phyloP scores from a whole-genome alignment of 1,284 basidiomycete species.

The Malassezia vespertilionis region DNA sequence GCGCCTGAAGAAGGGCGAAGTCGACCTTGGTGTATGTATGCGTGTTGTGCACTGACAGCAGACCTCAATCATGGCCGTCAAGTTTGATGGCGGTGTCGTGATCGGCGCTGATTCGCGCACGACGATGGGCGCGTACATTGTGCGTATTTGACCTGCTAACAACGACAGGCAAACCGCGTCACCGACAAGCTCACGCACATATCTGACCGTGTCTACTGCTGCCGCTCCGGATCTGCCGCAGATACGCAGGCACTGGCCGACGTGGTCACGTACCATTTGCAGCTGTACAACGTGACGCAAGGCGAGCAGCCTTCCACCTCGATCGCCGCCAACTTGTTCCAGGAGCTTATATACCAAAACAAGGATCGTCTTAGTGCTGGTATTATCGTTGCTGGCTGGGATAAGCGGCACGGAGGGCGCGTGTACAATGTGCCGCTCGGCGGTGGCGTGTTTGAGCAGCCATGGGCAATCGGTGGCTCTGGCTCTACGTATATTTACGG shows the following conservation, averaged over 20 bases:
- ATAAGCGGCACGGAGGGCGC: slow-evolving; percentile 77
- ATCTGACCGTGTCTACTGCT: slow-evolving; percentile 97
- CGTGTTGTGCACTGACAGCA: background rate
- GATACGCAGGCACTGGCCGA: slow-evolving; percentile 95
- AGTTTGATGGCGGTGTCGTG: slow-evolving; percentile 86
- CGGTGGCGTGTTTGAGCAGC: slow-evolving; percentile 41
- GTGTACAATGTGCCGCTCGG: slow-evolving; percentile 67
- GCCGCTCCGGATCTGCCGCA: slow-evolving; percentile 91
- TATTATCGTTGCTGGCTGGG: slow-evolving; percentile 98
- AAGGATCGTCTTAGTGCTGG: slow-evolving; percentile 74
- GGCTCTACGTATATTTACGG: slow-evolving; percentile 98
- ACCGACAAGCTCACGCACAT: slow-evolving; percentile 96
- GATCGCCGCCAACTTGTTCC: slow-evolving; percentile 71
- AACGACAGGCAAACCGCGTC: slow-evolving; percentile 75
- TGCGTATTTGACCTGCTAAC: slow-evolving; percentile 48
- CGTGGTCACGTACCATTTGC: slow-evolving; percentile 73
- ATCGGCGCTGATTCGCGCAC: slow-evolving; percentile 95
- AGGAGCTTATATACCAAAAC: slow-evolving; percentile 84
- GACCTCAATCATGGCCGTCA: slow-evolving; percentile 99
- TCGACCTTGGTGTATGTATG: slow-evolving; percentile 39
- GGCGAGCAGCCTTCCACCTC: slow-evolving; percentile 68
- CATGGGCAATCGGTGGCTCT: slow-evolving; percentile 54
- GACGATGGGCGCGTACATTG: slow-evolving; percentile 91
- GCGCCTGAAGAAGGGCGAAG: slow-evolving; percentile 44
- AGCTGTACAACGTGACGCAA: slow-evolving; percentile 67